Base-by-base conservation (phyloP, 164 flowering plant genomes). In the Akebia trifoliata region DNA sequence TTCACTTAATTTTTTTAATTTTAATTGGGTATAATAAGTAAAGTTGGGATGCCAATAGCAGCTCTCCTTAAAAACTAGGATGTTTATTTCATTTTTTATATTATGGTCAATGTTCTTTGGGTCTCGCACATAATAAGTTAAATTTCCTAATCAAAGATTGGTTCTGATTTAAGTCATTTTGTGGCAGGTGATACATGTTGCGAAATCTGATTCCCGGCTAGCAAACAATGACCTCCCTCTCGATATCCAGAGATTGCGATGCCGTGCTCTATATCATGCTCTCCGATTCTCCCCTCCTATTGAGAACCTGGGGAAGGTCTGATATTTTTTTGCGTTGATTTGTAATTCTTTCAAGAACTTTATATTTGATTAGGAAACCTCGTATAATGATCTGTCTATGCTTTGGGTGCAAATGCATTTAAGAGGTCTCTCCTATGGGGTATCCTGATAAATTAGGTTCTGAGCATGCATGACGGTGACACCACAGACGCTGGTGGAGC, bases 401-500 rank as follows among this genome's bases (percentile, higher is more conserved):
- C 14, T 59, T 65, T 65, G 56, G 28, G 28, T 64, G 57, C 65
- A 45, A 32, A 54, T 74, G 72, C 74, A 63, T 83, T 82, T 78
- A 77, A 75, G 84, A 77, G 81, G 77, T 79, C 81, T 58, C 47
- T 77, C 74, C 84, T 58, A 68, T 74, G 87, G 84, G 83, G 76
- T 72, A 79, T 77, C 76, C 72, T 79, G 77, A 74, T 81, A 83
- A 77, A 72, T 66, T 84, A 80, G 79, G 83, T 78, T 79, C 90
- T 89, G 87, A 82, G 84, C 65, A 74, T 80, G 69, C 82, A 77
- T 83, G 87, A 81, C 76, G 70, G 69, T 86, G 83, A 77, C 80
- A 81, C 78, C 78, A 78, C 98, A 93, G 97, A 93, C 76, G 86
- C 90, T 93, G 70, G 90, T 90, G 77, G 89, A 87, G 76, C 92